Evolutionary conservation across 768 basidiomycete species (phyloP).

Genomic region (Daedalea quercina): DNA sequence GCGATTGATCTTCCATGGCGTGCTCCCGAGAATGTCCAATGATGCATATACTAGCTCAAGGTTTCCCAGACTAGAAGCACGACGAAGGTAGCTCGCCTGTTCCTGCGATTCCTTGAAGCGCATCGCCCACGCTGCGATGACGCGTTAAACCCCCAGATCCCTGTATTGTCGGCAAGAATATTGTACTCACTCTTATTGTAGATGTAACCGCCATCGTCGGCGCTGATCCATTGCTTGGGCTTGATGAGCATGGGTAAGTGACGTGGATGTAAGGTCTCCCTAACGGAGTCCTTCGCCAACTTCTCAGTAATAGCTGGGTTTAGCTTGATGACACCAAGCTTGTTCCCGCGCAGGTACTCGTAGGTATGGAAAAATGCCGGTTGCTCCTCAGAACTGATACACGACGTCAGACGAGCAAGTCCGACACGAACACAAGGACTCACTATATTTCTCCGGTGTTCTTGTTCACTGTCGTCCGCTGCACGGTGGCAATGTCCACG

Average conservation of each 20-base stretch:
- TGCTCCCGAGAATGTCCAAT: conserved; percentile 83
- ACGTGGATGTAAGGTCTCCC: conserved; percentile 78
- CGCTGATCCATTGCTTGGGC: conserved; percentile 80
- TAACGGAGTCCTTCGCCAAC: conserved; percentile 66
- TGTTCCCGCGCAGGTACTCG: conserved; percentile 89
- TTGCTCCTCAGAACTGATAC: conserved; percentile 63
- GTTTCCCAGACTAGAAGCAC: conserved; percentile 66
- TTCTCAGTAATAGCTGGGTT: conserved; percentile 76
- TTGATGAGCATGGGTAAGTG: conserved; percentile 94
- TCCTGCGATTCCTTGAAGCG: conserved; percentile 89
- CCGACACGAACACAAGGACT: conserved; percentile 24
- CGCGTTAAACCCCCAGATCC: conserved; percentile 6
- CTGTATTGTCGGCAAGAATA: neutral
- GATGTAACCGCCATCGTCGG: conserved; percentile 78
- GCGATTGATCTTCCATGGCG: conserved; percentile 86
- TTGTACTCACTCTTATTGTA: conserved; percentile 68
- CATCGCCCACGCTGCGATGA: conserved; percentile 60
- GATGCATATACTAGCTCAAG: conserved; percentile 84
- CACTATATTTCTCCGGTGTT: conserved; percentile 55
- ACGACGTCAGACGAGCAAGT: neutral
- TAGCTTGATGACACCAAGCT: conserved; percentile 85
- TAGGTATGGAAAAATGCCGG: conserved; percentile 90
- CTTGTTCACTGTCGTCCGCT: conserved; percentile 50
- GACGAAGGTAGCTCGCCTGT: conserved; percentile 70
- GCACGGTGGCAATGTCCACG: conserved; percentile 79